Percentiles rank a stretch among this genome's conserved stretches.
phyloP scores from a whole-genome alignment of 2,329 filamentous ascomycete species.

The Claviceps arundinis region DNA sequence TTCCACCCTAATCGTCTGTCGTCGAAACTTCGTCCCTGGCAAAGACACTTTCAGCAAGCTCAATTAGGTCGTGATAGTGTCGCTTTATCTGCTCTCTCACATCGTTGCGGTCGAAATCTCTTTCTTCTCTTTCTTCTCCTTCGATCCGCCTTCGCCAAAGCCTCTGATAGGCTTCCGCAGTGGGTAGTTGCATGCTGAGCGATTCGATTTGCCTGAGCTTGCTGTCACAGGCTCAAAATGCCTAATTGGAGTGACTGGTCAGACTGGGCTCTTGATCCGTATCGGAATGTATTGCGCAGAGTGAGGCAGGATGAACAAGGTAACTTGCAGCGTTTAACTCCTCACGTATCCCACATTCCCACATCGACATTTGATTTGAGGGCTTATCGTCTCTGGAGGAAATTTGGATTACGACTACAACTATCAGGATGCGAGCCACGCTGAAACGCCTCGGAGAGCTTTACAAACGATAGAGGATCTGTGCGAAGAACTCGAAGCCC shows the following conservation, averaged over 20 bases:
- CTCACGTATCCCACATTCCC: neutral
- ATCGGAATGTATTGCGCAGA: conserved; percentile 10
- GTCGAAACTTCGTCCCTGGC: conserved; percentile 1
- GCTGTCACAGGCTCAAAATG: conserved; percentile 2
- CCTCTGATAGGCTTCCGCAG: neutral
- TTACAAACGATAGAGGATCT: conserved; percentile 1
- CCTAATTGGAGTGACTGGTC: conserved; percentile 14
- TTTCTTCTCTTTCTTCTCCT: neutral
- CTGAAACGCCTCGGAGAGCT: conserved; percentile 1
- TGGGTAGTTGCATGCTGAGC: conserved; percentile 4
- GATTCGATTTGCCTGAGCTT: neutral
- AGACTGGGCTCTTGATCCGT: conserved; percentile 13
- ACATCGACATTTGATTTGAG: neutral
- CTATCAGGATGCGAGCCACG: neutral
- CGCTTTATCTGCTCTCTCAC: neutral
- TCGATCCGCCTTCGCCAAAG: neutral
- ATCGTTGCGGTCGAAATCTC: neutral
- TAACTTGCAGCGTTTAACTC: neutral
- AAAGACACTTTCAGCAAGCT: conserved; percentile 7
- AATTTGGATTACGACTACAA: conserved; percentile 2
- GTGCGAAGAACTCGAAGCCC: neutral
- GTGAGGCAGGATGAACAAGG: conserved; percentile 11
- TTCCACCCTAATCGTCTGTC: conserved; percentile 5
- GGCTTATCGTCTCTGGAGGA: neutral
- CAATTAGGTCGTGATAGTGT: neutral